phyloP scores from a whole-genome alignment of 768 basidiomycete species.

The Hortiboletus flavorubellus region DNA sequence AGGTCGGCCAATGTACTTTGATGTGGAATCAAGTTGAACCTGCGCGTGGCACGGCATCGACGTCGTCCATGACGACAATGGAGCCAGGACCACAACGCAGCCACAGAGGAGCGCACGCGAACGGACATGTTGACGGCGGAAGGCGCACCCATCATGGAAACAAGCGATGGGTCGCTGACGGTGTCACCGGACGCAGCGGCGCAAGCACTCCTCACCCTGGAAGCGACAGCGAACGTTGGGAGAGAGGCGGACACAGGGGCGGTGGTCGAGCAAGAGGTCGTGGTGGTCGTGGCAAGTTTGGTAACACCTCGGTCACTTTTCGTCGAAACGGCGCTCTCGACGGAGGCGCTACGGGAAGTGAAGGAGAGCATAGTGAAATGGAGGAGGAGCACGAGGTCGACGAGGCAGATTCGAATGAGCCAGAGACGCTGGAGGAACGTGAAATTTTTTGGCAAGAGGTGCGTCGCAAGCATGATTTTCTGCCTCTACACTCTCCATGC shows the following conservation, averaged over 20 bases:
- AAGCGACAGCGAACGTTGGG: constrained; percentile 55
- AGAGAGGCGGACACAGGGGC: constrained; percentile 57
- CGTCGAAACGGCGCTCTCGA: constrained; percentile 25
- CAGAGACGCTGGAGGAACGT: constrained; percentile 59
- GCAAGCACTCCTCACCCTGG: constrained; percentile 35
- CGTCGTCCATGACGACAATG: constrained; percentile 22
- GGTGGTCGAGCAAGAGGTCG: constrained; percentile 45
- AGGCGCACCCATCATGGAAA: constrained; percentile 44
- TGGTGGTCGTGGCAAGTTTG: constrained; percentile 36
- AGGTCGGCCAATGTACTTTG: no score
- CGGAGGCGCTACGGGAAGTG: constrained; percentile 32
- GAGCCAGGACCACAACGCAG: constrained; percentile 22
- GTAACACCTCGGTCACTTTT: constrained; percentile 40
- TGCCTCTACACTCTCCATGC: constrained; percentile 21
- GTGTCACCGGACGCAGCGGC: constrained; percentile 32
- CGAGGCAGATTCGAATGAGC: constrained; percentile 44
- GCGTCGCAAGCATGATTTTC: constrained; percentile 24
- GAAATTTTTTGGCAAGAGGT: constrained; percentile 75
- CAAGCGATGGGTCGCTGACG: constrained; percentile 58
- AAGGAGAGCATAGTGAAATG: constrained; percentile 35
- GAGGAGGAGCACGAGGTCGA: constrained; percentile 31
- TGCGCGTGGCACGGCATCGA: constrained; percentile 4
- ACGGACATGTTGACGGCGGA: constrained; percentile 20
- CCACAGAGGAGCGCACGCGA: constrained; percentile 21
- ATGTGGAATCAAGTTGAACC: background rate